Evolutionary conservation across 208 protist species (phyloP).

Genomic region (Tritrichomonas foetus): DNA sequence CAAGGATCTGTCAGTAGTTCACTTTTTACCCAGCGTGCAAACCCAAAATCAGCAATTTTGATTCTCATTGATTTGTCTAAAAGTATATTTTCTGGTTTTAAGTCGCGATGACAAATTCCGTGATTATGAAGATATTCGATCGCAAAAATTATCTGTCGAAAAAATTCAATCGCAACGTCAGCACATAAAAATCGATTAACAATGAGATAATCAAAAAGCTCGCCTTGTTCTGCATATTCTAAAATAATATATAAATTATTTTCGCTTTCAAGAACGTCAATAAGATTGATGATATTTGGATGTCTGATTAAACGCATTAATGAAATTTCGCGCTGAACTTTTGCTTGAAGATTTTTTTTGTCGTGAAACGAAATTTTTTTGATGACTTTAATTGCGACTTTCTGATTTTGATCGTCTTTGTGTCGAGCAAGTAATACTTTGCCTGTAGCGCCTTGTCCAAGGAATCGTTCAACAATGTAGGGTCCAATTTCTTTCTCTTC

Average conservation of each 20-base stretch:
- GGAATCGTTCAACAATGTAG: background rate
- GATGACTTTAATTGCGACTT: constrained; percentile 30
- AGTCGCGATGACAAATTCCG: background rate
- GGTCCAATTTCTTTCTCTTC: background rate
- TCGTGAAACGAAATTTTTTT: background rate
- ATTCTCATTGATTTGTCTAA: background rate
- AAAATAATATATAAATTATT: constrained; percentile 8
- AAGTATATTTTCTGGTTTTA: constrained; percentile 21
- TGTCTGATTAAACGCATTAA: background rate
- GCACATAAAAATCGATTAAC: background rate
- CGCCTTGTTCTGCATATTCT: background rate
- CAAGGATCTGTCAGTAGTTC: background rate
- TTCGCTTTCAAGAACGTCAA: background rate
- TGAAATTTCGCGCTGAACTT: background rate
- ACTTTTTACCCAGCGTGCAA: background rate
- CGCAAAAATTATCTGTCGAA: background rate
- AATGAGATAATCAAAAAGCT: background rate
- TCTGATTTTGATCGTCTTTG: background rate
- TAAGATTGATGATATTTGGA: background rate
- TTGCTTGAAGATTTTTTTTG: background rate
- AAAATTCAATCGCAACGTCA: background rate
- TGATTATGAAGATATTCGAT: background rate
- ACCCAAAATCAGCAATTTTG: constrained; percentile 36
- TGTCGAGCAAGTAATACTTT: background rate
- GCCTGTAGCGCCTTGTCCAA: background rate